Percentiles rank a stretch among this genome's conserved stretches.
phyloP scores from a whole-genome alignment of 345 rosid genomes.

The Melastoma malabathricum region DNA sequence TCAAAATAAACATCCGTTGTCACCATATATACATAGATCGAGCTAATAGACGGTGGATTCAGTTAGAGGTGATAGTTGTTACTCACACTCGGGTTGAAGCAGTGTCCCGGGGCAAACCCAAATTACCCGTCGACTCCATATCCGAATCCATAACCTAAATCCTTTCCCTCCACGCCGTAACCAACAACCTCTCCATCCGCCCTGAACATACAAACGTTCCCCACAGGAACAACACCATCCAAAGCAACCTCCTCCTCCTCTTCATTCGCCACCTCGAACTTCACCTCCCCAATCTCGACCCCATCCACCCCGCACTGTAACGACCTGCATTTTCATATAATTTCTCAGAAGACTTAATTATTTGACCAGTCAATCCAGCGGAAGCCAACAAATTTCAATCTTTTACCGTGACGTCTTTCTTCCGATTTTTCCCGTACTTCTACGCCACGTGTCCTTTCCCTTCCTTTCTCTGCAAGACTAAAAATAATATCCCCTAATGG shows the following conservation, averaged over 20 bases:
- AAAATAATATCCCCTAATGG: no score
- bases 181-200: slow-evolving; percentile 23
- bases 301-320: slow-evolving; percentile 41
- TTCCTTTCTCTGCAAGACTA: no score
- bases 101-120: slow-evolving; percentile 23
- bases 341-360: no score
- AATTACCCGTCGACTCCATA: slow-evolving; percentile 36
- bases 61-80: background rate
- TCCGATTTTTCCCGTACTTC: no score
- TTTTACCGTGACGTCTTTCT: no score
- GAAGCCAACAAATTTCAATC: no score
- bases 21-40: background rate
- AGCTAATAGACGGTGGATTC: no score
- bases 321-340: no score
- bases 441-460: no score
- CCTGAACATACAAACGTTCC: slow-evolving; percentile 18
- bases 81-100: slow-evolving; percentile 65
- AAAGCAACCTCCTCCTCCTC: slow-evolving; percentile 2
- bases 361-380: no score
- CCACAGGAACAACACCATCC: slow-evolving; percentile 85
- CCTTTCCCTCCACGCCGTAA: slow-evolving; percentile 18
- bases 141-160: slow-evolving; percentile 48
- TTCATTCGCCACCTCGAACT: slow-evolving; percentile 22
- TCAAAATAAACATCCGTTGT: background rate
- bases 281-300: slow-evolving; percentile 37